A percentile compares a stretch with the other conserved stretches of the same genome.
These are phyloP conservation scores for Chondrus crispus DNA, from an alignment of 23 red algal genomes.

Conservation along the genomic window DNA sequence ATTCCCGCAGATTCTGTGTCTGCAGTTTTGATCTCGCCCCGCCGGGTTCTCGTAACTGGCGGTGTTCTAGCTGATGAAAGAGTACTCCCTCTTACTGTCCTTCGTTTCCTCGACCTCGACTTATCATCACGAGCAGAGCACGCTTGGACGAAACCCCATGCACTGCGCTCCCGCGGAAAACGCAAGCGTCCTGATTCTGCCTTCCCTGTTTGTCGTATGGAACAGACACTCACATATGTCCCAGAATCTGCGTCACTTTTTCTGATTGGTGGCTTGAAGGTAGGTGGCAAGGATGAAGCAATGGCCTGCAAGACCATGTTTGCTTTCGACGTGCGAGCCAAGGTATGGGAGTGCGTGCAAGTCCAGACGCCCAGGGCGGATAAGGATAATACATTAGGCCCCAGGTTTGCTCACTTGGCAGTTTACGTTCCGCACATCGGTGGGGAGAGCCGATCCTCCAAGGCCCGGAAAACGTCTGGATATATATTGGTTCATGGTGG, in stretches of 20 bases:
- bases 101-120: conserved; percentile 43
- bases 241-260: conserved; percentile 4
- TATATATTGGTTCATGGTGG: conserved; percentile 46
- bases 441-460: not conserved
- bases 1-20: conserved; percentile 24
- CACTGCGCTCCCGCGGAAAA: not conserved
- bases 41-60: conserved; percentile 42
- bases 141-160: conserved; percentile 16
- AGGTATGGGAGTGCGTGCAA: conserved; percentile 17
- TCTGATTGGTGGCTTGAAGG: conserved; percentile 52
- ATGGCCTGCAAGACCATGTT: conserved; percentile 36
- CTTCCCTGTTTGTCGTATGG: conserved; percentile 56
- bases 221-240: conserved; percentile 45
- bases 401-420: conserved; percentile 38
- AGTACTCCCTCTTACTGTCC: conserved; percentile 42
- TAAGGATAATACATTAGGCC: not conserved
- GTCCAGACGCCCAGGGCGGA: not conserved
- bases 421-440: not conserved
- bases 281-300: conserved; percentile 30
- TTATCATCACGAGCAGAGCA: not conserved
- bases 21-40: conserved; percentile 35
- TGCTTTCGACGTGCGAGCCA: conserved; percentile 13
- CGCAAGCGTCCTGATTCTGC: not conserved
- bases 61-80: conserved; percentile 26
- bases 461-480: conserved; percentile 1